These are phyloP conservation scores for Turnera subulata DNA, from an alignment of 345 rosid genomes.

Conservation along the genomic window DNA sequence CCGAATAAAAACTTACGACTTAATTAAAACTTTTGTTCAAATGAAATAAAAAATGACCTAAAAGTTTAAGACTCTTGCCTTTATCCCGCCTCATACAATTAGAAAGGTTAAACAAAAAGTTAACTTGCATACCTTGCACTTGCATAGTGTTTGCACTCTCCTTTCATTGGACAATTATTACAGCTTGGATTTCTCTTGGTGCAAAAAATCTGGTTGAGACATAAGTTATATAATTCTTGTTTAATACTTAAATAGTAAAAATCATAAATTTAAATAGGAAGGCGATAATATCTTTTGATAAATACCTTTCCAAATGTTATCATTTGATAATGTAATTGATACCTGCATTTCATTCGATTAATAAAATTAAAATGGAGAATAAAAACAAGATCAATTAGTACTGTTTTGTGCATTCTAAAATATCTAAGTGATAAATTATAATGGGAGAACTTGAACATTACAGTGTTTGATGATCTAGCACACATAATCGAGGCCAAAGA, in stretches of 20 bases:
- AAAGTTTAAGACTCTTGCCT: too few relatives aligned
- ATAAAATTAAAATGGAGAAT: slow-evolving; percentile 2
- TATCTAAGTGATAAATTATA: background rate
- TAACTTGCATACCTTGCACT: slow-evolving; percentile 16
- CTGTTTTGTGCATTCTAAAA: too few relatives aligned
- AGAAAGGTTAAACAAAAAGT: background rate
- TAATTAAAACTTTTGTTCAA: too few relatives aligned
- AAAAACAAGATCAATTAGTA: too few relatives aligned
- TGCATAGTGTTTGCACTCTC: slow-evolving; percentile 24
- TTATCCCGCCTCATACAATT: too few relatives aligned
- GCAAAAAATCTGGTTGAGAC: slow-evolving; percentile 28
- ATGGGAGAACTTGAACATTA: slow-evolving; percentile 19
- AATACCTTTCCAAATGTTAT: slow-evolving; percentile 84
- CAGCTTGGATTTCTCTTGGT: slow-evolving; percentile 21
- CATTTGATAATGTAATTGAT: slow-evolving; percentile 66
- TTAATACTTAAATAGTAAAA: too few relatives aligned
- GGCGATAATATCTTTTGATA: background rate
- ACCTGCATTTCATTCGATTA: slow-evolving; percentile 29
- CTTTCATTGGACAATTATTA: slow-evolving; percentile 22
- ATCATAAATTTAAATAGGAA: background rate
- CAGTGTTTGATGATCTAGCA: slow-evolving; percentile 49
- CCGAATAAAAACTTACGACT: too few relatives aligned
- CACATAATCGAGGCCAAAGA: slow-evolving; percentile 59
- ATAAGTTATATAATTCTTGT: too few relatives aligned
- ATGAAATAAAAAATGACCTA: too few relatives aligned